Conservation (phyloP, 2,329 filamentous ascomycete species). For the Aspergillus novoparasiticus region DNA sequence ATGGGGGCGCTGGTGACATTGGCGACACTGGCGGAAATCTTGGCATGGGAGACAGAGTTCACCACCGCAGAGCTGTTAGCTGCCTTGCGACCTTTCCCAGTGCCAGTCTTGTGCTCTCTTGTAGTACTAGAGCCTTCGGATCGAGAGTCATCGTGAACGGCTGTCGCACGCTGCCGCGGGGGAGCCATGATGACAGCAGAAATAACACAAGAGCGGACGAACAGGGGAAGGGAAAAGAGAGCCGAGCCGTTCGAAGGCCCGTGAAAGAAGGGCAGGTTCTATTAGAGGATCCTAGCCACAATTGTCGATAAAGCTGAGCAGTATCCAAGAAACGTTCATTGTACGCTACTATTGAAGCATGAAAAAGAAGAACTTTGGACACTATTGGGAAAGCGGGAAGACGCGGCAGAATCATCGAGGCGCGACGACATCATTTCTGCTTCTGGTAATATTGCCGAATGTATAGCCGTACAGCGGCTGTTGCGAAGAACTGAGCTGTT, state of each 20-base stretch:
- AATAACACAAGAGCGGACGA: constrained; percentile 8
- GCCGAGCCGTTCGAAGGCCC: constrained; percentile 3
- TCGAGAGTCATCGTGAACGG: constrained; percentile 48
- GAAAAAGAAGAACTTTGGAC: constrained; percentile 19
- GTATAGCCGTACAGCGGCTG: not conserved
- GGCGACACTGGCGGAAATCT: constrained; percentile 26
- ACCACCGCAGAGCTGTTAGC: constrained; percentile 19
- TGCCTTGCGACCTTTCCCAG: constrained; percentile 36
- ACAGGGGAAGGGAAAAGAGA: constrained; percentile 1
- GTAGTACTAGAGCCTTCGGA: constrained; percentile 51
- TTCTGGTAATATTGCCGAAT: constrained; percentile 22
- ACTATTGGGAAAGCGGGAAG: constrained; percentile 26
- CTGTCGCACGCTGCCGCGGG: constrained; percentile 46
- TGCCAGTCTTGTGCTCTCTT: constrained; percentile 37
- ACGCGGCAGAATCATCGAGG: constrained; percentile 33
- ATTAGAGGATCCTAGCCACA: not conserved
- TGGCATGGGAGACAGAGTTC: constrained; percentile 17
- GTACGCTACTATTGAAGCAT: constrained; percentile 10
- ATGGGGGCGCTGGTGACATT: constrained; percentile 35
- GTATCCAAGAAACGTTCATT: not conserved
- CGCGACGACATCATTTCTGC: constrained; percentile 29
- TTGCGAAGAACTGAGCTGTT: not conserved
- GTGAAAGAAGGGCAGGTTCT: not conserved
- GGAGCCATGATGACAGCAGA: constrained; percentile 43
- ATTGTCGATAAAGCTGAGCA: not conserved